These are phyloP conservation scores for Thelephora aurantiotincta DNA, from an alignment of 768 basidiomycete species.

Conservation along the genomic window DNA sequence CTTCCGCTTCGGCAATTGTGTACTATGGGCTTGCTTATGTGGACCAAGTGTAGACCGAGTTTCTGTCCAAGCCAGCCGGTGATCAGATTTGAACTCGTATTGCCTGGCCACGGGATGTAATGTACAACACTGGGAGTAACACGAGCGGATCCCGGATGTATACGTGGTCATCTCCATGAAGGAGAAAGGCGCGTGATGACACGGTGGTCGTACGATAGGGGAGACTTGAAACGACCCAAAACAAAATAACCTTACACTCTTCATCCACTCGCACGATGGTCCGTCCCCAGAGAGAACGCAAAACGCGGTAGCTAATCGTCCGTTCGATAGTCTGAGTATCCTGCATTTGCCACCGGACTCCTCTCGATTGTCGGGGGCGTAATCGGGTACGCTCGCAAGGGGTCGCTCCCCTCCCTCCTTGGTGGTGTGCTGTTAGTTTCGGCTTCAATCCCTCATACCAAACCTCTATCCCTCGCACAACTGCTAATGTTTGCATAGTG, in stretches of 20 bases:
- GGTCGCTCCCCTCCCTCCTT: slow-evolving; percentile 70
- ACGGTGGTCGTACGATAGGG: no score
- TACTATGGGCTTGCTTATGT: slow-evolving; percentile 37
- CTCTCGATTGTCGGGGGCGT: slow-evolving; percentile 68
- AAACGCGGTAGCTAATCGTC: background rate
- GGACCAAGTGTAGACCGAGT: background rate
- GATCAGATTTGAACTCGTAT: no score
- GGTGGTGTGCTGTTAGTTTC: slow-evolving; percentile 60
- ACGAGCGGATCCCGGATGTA: no score
- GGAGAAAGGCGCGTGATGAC: no score
- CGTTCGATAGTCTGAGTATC: slow-evolving; percentile 62
- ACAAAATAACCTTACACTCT: no score
- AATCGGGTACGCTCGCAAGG: slow-evolving; percentile 55
- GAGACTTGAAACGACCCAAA: no score
- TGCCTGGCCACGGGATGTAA: no score
- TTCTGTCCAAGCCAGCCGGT: no score
- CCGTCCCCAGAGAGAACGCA: background rate
- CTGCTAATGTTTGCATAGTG: background rate
- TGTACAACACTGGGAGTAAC: no score
- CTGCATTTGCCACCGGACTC: slow-evolving; percentile 64
- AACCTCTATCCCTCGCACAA: background rate
- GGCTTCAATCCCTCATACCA: background rate
- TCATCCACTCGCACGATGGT: background rate
- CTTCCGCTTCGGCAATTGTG: slow-evolving; percentile 40
- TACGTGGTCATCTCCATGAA: no score